Evolutionary conservation across 2,329 filamentous ascomycete genomes (phyloP).

Genomic region (Albifimbria verrucaria): DNA sequence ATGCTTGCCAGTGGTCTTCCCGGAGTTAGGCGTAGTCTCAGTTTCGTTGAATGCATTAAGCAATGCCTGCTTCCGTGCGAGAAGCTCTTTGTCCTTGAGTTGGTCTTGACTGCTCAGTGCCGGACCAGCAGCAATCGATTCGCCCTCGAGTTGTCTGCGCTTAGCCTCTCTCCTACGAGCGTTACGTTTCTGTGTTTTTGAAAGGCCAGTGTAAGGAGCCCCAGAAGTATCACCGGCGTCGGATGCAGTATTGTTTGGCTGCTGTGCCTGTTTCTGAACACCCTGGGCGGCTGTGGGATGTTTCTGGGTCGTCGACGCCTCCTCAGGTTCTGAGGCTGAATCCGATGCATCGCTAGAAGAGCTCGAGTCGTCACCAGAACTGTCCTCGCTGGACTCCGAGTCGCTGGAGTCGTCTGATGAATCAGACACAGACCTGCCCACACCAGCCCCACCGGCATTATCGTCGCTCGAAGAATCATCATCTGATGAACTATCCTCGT

Average conservation of each 20-base stretch:
- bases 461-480: conserved; percentile 15
- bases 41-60: conserved; percentile 24
- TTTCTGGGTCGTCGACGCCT: conserved; percentile 27
- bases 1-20: no score
- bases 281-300: conserved; percentile 1
- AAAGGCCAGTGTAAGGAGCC: conserved; percentile 33
- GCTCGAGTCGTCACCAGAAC: no score
- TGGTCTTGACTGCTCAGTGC: conserved; percentile 14
- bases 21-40: not conserved
- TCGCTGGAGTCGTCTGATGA: conserved; percentile 12
- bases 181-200: conserved; percentile 49
- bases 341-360: conserved; percentile 15
- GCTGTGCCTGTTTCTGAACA: not conserved
- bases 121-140: conserved; percentile 4
- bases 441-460: not conserved
- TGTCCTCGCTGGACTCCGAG: conserved; percentile 11
- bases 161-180: conserved; percentile 42
- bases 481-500: conserved; percentile 15
- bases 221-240: conserved; percentile 14
- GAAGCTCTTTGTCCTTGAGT: conserved; percentile 23
- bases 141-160: not conserved
- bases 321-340: conserved; percentile 31
- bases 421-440: not conserved
- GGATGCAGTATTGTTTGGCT: not conserved
- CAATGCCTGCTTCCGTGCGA: conserved; percentile 38